phyloP scores from a whole-genome alignment of 2,329 filamentous ascomycete species.

The Arachnomyces sp. region DNA sequence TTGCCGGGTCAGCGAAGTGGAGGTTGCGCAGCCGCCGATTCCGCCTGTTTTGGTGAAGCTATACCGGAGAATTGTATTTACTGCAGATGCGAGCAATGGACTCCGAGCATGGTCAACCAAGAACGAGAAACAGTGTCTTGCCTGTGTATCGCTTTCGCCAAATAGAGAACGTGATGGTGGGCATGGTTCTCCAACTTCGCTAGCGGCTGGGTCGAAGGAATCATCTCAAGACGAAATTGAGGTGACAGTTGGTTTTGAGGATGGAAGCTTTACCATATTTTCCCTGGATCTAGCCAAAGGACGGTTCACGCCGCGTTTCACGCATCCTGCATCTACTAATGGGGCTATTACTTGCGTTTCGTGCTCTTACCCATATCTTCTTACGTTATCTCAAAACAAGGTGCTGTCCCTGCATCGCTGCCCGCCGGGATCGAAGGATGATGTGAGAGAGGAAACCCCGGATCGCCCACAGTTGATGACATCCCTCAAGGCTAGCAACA shows the following conservation, averaged over 20 bases:
- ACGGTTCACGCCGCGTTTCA: constrained; percentile 46
- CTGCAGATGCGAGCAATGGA: constrained; percentile 61
- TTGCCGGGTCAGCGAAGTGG: constrained; percentile 72
- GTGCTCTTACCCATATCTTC: constrained; percentile 64
- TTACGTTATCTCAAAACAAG: constrained; percentile 70
- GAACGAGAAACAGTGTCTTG: constrained; percentile 52
- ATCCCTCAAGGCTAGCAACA: constrained; percentile 72
- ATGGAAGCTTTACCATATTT: constrained; percentile 68
- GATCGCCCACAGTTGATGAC: constrained; percentile 57
- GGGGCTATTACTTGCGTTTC: constrained; percentile 64
- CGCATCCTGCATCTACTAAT: constrained; percentile 54
- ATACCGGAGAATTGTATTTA: constrained; percentile 68
- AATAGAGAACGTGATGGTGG: constrained; percentile 41
- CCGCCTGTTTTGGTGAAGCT: constrained; percentile 67
- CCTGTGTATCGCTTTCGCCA: constrained; percentile 31
- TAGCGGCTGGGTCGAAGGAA: constrained; percentile 38
- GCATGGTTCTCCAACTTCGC: constrained; percentile 56
- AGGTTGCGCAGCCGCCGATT: constrained; percentile 49
- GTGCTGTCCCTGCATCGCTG: constrained; percentile 71
- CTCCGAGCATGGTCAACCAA: constrained; percentile 73
- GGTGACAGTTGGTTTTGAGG: constrained; percentile 61
- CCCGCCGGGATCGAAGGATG: constrained; percentile 6
- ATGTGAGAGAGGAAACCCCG: constrained; percentile 11
- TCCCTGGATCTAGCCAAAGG: constrained; percentile 43
- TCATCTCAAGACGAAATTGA: constrained; percentile 43